A percentile compares a stretch with the other conserved stretches of the same genome.
These are phyloP conservation scores for Spiromastix sp. DNA, from an alignment of 2,329 filamentous ascomycete species.

Conservation along the genomic window DNA sequence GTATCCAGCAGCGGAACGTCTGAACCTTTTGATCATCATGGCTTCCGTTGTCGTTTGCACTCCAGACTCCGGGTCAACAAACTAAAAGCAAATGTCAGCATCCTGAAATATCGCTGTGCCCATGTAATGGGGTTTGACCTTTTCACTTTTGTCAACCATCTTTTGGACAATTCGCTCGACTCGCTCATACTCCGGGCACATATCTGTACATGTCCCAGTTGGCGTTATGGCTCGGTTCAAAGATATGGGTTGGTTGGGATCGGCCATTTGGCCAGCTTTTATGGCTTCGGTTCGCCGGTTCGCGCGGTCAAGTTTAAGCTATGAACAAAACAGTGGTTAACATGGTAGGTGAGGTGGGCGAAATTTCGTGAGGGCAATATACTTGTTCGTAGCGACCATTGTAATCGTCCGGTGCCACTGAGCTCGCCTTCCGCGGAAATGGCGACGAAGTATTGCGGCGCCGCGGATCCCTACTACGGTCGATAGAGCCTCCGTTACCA, in stretches of 20 bases:
- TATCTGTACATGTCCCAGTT: conserved; percentile 51
- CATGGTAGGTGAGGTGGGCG: not conserved
- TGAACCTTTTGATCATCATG: conserved; percentile 54
- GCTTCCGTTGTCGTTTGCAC: conserved; percentile 22
- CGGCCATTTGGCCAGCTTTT: conserved; percentile 42
- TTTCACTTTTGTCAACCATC: conserved; percentile 51
- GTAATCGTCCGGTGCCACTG: conserved; percentile 6
- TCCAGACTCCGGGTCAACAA: conserved; percentile 25
- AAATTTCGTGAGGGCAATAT: not conserved
- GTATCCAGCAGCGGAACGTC: conserved; percentile 51
- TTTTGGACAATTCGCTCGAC: conserved; percentile 52
- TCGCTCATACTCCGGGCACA: conserved; percentile 55
- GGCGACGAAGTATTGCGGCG: not conserved
- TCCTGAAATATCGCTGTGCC: not conserved
- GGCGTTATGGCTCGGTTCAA: conserved; percentile 52
- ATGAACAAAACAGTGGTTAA: conserved; percentile 12
- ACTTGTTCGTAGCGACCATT: conserved; percentile 15
- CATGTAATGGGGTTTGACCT: conserved; percentile 28
- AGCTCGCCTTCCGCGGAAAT: not conserved
- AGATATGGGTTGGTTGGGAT: conserved; percentile 50
- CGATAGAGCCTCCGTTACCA: conserved; percentile 4
- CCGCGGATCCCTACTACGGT: conserved; percentile 12
- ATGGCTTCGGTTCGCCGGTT: conserved; percentile 43
- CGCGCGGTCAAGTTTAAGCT: conserved; percentile 42
- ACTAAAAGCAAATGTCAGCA: conserved; percentile 17